Evolutionary conservation across 805 yeast genomes (phyloP), one percentile per base, ranked within the genome.

Genomic region (Komagataella pastoris): DNA sequence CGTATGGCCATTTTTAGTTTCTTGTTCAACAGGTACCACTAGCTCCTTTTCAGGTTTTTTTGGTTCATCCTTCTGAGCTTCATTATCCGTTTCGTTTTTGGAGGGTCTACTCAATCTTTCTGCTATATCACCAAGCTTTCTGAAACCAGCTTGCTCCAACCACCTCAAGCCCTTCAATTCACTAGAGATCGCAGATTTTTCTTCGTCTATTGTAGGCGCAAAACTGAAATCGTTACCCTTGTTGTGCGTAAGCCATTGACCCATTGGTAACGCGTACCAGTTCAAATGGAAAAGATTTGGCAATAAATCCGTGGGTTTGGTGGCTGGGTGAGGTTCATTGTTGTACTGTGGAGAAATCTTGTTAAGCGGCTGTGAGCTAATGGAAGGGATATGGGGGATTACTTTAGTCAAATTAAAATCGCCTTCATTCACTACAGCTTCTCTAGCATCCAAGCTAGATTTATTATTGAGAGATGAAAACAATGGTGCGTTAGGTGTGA

Each of bases 391-490:
- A 56, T 70, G 72, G 6, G 96, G 93, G 23, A 88, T 67, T 1
- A 88, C 79, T 54, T 81, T 81, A 36, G 89, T 71, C n/a, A 81
- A 62, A 48, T 75, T 73, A 60, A 86, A 83, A 12, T 83, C 82
- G 30, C 81, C 82, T 7, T 87, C 88, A 7, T 17, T 17, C 3
- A 85, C 74, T 2, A 75, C 67, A 2, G 85, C 78, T 49, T 80
- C 81, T 55, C 96, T 79, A 47, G 82, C 78, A 62, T 93, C 98
- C 50, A 89, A 66, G 18, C 76, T 69, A 0, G 97, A 87, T 59
- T 80, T 84, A 24, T 77, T 74, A 40, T 78, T 74, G 44, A 83
- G 66, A 0, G 96, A 83, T 5, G 96, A 76, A 62, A 93, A 91
- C 49, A 93, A 70, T 12, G 97, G 95, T 24, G 79, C 73, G 46